These are phyloP conservation scores for Chalciporus piperatoides DNA, from an alignment of 1,284 basidiomycete genomes.

Conservation along the genomic window DNA sequence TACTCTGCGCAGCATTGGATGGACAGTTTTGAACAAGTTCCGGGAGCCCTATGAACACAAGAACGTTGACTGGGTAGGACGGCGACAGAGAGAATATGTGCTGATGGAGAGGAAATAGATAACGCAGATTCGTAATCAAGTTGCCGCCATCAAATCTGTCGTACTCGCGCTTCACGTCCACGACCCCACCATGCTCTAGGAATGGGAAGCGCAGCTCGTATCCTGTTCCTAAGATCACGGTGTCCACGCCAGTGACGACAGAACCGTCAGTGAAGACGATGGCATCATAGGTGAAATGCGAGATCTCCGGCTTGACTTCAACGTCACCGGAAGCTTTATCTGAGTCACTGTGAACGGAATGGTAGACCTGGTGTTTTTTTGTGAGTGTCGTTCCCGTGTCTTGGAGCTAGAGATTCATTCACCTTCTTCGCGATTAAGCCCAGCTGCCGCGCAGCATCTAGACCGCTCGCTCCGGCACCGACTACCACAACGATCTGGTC, in stretches of 20 bases:
- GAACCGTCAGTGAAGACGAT: conserved; percentile 49
- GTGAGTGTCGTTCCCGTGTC: not conserved
- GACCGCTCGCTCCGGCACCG: conserved; percentile 49
- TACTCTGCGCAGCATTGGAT: conserved; percentile 48
- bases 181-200: conserved; percentile 39
- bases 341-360: conserved; percentile 36
- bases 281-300: conserved; percentile 42
- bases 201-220: conserved; percentile 53
- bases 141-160: conserved; percentile 20
- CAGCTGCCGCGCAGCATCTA: conserved; percentile 46
- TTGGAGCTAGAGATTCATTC: not conserved
- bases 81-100: conserved; percentile 51
- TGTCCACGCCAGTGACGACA: conserved; percentile 38
- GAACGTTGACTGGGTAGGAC: conserved; percentile 45
- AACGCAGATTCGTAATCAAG: conserved; percentile 48
- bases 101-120: conserved; percentile 52
- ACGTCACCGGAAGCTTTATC: conserved; percentile 31
- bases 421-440: conserved; percentile 42
- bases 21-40: conserved; percentile 45
- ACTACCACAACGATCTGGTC: conserved; percentile 48
- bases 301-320: conserved; percentile 41
- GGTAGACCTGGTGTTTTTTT: conserved; percentile 36
- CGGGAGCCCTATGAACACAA: conserved; percentile 53
- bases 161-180: conserved; percentile 27
- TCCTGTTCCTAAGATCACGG: conserved; percentile 51